Base-by-base conservation (phyloP, 1,284 basidiomycete species). In the Papiliotrema laurentii region DNA sequence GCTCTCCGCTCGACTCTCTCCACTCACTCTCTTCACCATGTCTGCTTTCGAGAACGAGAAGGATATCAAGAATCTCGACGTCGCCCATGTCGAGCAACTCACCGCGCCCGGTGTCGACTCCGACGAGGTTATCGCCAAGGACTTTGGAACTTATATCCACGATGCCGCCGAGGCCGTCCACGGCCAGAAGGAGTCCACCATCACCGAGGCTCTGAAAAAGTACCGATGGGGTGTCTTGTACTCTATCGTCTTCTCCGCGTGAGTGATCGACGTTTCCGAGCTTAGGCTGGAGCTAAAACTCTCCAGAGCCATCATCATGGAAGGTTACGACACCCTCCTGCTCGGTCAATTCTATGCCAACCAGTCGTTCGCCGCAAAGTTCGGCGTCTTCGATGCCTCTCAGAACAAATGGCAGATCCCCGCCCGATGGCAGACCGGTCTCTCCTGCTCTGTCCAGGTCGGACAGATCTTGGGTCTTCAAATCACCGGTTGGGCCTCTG, bases 391-490 rank as follows among this genome's bases (percentile, higher is more conserved):
- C 33, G 57, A 61, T 13, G 6, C 47, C 6, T 41, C 19, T 18
- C 30, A 19, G 18, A 28, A 34, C 16, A 47, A 24, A 21, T 49
- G 46, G 25, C 38, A 53, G 37, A 61, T 76, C 39, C 54, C 73
- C 1, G 66, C 75, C 1, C 51, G 61, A 11, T 76, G 74, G 74
- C 75, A 76, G 47, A 57, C 68, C 16, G 75, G 68, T 30, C 58
- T 74, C 7, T 53, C 55, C 5, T 58, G 58, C 47, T 61, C 48
- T 13, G 59, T 48, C 11, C 50, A 54, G 16, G 54, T 58, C 25
- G 66, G 66, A 43, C 45, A 56, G 40, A 68, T 73, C 49, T 47
- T 71, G 31, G 72, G 72, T 55, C 63, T 75, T 5, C 52, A 58
- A 30, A 47, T 70, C 51, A 71, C 64, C 49, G 71, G 71, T 50